Percentiles rank a stretch among this genome's conserved stretches.
Conservation (phyloP, 1,284 basidiomycete genomes). For the Macrocystidia cucumis region DNA sequence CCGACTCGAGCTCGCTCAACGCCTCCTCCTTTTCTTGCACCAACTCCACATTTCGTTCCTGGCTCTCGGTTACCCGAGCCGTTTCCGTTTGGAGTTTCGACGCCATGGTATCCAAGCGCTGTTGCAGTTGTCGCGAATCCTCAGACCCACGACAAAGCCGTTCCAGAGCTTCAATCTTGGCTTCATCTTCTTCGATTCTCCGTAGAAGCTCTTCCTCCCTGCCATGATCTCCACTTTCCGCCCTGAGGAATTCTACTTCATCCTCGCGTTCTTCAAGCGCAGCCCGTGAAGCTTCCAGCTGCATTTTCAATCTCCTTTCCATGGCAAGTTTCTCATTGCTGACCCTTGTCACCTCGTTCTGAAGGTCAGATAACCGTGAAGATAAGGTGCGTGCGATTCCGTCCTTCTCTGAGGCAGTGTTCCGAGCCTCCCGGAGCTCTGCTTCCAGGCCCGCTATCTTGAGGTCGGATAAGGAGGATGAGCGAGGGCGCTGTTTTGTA, state of each 20-base stretch:
- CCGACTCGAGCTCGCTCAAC: slow-evolving; percentile 32
- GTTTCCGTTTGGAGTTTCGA: slow-evolving; percentile 34
- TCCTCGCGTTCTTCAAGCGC: slow-evolving; percentile 47
- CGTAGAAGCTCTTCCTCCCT: slow-evolving; percentile 48
- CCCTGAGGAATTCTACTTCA: slow-evolving; percentile 40
- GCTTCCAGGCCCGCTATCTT: slow-evolving; percentile 43
- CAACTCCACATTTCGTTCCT: slow-evolving; percentile 26
- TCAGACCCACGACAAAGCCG: slow-evolving; percentile 29
- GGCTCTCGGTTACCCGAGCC: slow-evolving; percentile 26
- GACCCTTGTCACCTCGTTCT: slow-evolving; percentile 37
- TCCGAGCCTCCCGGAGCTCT: slow-evolving; percentile 40
- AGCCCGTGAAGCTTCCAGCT: slow-evolving; percentile 34
- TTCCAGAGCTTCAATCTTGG: slow-evolving; percentile 48
- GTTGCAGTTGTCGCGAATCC: slow-evolving; percentile 26
- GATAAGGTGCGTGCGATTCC: slow-evolving; percentile 30
- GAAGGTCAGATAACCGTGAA: slow-evolving; percentile 39
- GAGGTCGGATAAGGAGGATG: slow-evolving; percentile 43
- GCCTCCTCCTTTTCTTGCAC: slow-evolving; percentile 39
- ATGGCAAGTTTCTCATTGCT: slow-evolving; percentile 55
- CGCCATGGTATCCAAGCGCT: slow-evolving; percentile 30
- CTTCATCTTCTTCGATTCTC: slow-evolving; percentile 61
- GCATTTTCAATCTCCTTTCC: slow-evolving; percentile 35
- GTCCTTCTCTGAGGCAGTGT: slow-evolving; percentile 33
- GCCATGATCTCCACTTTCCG: slow-evolving; percentile 24
- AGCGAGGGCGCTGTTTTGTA: slow-evolving; percentile 16